Evolutionary conservation across 2,329 filamentous ascomycete genomes (phyloP).

Genomic region (Verticillium klebahnii): DNA sequence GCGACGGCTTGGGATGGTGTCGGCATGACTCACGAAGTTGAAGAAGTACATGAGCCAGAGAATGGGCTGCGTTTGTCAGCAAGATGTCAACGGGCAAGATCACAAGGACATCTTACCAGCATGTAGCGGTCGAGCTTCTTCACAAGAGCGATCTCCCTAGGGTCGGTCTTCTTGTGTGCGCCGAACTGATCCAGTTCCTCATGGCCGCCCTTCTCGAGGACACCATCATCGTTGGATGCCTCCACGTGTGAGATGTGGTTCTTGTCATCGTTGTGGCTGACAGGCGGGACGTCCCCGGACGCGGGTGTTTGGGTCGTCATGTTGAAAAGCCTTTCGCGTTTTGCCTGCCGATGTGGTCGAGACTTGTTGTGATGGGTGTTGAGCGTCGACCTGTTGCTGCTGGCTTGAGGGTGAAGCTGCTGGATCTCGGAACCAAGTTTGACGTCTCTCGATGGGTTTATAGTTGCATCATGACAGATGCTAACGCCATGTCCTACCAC

Average conservation of each 20-base stretch:
- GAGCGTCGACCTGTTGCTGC: not conserved
- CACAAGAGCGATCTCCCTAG: slow-evolving; percentile 28
- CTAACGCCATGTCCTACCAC: not conserved
- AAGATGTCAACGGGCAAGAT: not conserved
- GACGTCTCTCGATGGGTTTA: not conserved
- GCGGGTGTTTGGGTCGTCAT: not conserved
- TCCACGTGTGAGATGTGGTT: slow-evolving; percentile 1
- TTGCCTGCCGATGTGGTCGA: not conserved
- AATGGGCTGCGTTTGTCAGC: slow-evolving; percentile 5
- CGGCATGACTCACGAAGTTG: slow-evolving; percentile 10
- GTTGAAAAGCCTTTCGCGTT: not conserved
- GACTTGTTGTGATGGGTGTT: not conserved
- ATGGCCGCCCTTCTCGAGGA: slow-evolving; percentile 9
- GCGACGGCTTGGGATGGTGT: not conserved
- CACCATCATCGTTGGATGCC: slow-evolving; percentile 5
- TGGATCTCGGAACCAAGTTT: not conserved
- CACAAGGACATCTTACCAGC: slow-evolving; percentile 14
- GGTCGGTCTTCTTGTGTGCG: slow-evolving; percentile 32
- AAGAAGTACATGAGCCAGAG: slow-evolving; percentile 18
- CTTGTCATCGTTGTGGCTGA: not conserved
- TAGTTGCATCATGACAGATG: not conserved
- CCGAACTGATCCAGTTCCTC: slow-evolving; percentile 30
- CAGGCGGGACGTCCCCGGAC: not conserved
- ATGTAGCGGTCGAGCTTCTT: slow-evolving; percentile 29
- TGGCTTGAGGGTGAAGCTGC: not conserved